Evolutionary conservation across 225 moss, liverwort and hornwort species (phyloP), one percentile per base, ranked within the genome.

Genomic region (Lunularia cruciata): DNA sequence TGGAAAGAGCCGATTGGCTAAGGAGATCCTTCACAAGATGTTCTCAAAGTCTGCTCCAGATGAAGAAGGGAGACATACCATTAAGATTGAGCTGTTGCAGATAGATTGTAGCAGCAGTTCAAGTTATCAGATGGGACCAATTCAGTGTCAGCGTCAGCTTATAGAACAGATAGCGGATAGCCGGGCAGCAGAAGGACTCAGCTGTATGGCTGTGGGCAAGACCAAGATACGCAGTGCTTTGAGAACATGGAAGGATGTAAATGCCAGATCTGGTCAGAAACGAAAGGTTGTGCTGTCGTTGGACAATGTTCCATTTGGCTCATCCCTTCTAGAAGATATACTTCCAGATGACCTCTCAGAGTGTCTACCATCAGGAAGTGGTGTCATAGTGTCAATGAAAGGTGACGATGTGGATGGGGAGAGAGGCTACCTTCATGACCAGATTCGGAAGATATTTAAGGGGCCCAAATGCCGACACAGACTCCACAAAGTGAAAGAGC

Each of bases 291-390:
- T 56, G 8, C 28, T 56, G 15, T 56, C 23, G 14, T 56, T 56
- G 16, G 56, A 56, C 10, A 56, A 56, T 16, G 13, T 28, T 22
- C 56, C 56, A 2, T 22, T 16, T 0, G 7, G 32, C 13, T 28
- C 30, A 56, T 31, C 56, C 14, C 6, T 56, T 13, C 56, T 56
- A 28, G 5, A 6, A 3, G 56, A 56, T 0, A 56, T 31, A 3
- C 56, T 56, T 30, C 56, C 56, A 28, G 56, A 56, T 56, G 56
- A 56, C 13, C 14, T 56, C 13, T 30, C 56, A 3, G 32, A 56
- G 31, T 15, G 28, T 6, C 31, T 56, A 31, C 56, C 56, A 31
- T 8, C 56, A 0, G 56, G 31, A 28, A 56, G 56, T 31, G 28
- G 56, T 31, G 56, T 56, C 14, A 0, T 56, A 56, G 28, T 56